Conservation (phyloP, 2,329 filamentous ascomycete species). For the Claviceps purpurea region DNA sequence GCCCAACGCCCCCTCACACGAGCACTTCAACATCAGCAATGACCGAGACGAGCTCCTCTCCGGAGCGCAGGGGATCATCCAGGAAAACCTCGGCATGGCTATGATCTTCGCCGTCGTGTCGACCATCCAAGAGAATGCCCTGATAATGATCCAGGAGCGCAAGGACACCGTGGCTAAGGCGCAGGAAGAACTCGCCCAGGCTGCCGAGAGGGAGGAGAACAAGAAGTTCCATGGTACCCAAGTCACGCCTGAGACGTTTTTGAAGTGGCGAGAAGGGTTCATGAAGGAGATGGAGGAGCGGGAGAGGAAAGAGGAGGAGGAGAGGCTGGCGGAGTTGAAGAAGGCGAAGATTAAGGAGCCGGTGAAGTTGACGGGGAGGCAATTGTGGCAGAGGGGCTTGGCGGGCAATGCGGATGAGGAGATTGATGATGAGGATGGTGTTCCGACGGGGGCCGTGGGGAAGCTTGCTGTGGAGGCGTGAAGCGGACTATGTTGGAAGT, state of each 20-base stretch:
- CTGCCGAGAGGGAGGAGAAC: conserved; percentile 81
- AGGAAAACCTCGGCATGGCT: conserved; percentile 91
- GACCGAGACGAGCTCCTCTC: conserved; percentile 67
- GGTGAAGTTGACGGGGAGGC: conserved; percentile 56
- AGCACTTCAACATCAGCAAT: conserved; percentile 63
- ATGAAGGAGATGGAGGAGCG: conserved; percentile 67
- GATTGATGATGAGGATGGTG: conserved; percentile 50
- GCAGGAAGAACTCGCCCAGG: conserved; percentile 39
- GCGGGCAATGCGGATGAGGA: conserved; percentile 53
- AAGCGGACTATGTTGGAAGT: neutral
- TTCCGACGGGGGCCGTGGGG: conserved; percentile 47
- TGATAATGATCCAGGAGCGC: conserved; percentile 66
- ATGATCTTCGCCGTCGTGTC: conserved; percentile 93
- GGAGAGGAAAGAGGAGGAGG: conserved; percentile 55
- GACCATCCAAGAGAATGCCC: conserved; percentile 79
- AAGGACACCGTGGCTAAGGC: conserved; percentile 48
- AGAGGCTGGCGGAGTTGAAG: conserved; percentile 70
- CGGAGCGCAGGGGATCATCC: conserved; percentile 58
- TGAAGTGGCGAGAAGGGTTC: conserved; percentile 71
- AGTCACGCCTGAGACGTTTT: conserved; percentile 77
- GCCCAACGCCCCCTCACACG: conserved; percentile 54
- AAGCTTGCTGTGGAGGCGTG: conserved; percentile 54
- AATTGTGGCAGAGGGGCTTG: conserved; percentile 67
- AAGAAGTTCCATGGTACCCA: conserved; percentile 86
- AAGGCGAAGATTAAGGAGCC: conserved; percentile 65